Conservation (phyloP, 2,329 filamentous ascomycete species). For the Claviceps sp. region DNA sequence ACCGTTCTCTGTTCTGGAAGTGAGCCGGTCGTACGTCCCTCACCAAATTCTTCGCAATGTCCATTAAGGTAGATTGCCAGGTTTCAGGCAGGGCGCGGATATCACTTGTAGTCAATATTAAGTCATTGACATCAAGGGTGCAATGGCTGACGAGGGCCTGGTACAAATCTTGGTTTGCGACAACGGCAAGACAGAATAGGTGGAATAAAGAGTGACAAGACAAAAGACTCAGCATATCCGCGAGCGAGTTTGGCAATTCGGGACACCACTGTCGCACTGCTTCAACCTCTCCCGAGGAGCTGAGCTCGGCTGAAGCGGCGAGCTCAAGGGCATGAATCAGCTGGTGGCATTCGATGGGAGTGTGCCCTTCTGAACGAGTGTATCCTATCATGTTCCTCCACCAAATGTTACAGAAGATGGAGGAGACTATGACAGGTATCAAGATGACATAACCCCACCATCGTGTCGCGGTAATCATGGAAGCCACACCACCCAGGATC, state of each 20-base stretch:
- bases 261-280: slow-evolving; percentile 6
- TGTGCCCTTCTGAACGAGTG: slow-evolving; percentile 6
- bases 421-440: slow-evolving; percentile 33
- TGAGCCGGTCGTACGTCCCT: slow-evolving; percentile 6
- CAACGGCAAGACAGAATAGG: slow-evolving; percentile 4
- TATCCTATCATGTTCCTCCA: slow-evolving; percentile 35
- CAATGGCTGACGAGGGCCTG: slow-evolving; percentile 4
- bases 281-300: slow-evolving; percentile 1
- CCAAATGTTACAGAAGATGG: slow-evolving; percentile 33
- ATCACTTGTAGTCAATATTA: slow-evolving; percentile 5
- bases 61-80: slow-evolving; percentile 4
- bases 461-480: slow-evolving; percentile 33
- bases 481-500: slow-evolving; percentile 33
- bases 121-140: background rate
- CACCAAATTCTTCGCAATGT: slow-evolving; percentile 6
- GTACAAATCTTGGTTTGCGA: slow-evolving; percentile 1
- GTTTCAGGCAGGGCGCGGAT: slow-evolving; percentile 8
- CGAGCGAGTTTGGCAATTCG: slow-evolving; percentile 6
- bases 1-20: slow-evolving; percentile 11
- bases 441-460: slow-evolving; percentile 42
- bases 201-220: slow-evolving; percentile 8
- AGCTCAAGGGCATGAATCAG: slow-evolving; percentile 10
- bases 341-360: slow-evolving; percentile 3
- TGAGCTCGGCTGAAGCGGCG: slow-evolving; percentile 8
- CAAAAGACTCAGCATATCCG: slow-evolving; percentile 7